phyloP scores from a whole-genome alignment of 257 asterid species.

The Jaltomata sinuosa region DNA sequence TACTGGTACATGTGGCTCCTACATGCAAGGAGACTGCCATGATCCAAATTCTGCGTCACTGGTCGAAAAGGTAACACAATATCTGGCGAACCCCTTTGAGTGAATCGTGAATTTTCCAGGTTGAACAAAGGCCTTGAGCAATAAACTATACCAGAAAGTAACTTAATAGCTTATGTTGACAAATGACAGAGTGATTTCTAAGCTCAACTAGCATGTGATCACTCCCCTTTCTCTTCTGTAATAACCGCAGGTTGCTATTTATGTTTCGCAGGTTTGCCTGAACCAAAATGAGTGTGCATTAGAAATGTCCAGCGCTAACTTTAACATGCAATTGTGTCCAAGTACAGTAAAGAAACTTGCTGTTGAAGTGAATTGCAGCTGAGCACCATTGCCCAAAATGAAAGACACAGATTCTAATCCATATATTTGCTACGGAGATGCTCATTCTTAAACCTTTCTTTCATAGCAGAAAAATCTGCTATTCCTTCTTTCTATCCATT shows the following conservation, averaged over 20 bases:
- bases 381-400: neutral
- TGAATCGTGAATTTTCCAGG: neutral
- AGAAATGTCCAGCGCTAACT: constrained; percentile 23
- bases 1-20: constrained; percentile 57
- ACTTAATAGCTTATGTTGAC: neutral
- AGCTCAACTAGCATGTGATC: neutral
- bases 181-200: neutral
- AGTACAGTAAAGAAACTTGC: constrained; percentile 38
- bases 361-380: constrained; percentile 46
- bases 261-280: constrained; percentile 46
- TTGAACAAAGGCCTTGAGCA: neutral
- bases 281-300: constrained; percentile 36
- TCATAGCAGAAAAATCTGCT: neutral
- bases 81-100: neutral
- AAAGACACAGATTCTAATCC: neutral
- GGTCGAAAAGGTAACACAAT: constrained; percentile 33
- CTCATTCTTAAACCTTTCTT: neutral
- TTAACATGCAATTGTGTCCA: constrained; percentile 36
- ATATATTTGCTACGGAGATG: neutral
- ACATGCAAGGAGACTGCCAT: constrained; percentile 41
- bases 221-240: neutral
- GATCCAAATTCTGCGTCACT: constrained; percentile 36
- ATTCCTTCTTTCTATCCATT: neutral
- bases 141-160: neutral
- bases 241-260: neutral